Conservation (phyloP, 2,329 filamentous ascomycete species). For the Colletotrichum orchidophilum region DNA sequence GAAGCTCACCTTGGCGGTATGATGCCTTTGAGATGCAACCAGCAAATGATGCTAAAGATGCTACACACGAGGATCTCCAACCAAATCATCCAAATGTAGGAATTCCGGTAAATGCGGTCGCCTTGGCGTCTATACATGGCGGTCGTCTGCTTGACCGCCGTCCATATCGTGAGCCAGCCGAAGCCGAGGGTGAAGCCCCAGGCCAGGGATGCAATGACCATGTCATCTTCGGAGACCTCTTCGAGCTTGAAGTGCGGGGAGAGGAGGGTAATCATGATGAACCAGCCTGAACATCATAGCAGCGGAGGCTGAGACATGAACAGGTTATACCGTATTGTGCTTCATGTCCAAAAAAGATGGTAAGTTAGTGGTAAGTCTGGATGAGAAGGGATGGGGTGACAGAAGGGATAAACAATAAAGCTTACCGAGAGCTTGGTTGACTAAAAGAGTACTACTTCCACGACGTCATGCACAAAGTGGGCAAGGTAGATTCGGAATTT, state of each 20-base stretch:
- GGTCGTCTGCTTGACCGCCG: slow-evolving; percentile 46
- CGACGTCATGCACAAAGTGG: slow-evolving; percentile 16
- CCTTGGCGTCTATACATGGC: slow-evolving; percentile 46
- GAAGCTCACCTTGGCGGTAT: slow-evolving; percentile 34
- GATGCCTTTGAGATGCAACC: slow-evolving; percentile 33
- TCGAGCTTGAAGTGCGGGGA: slow-evolving; percentile 35
- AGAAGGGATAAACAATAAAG: not conserved
- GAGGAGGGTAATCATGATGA: slow-evolving; percentile 32
- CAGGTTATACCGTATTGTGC: not conserved
- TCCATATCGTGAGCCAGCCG: slow-evolving; percentile 50
- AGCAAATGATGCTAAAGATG: slow-evolving; percentile 50
- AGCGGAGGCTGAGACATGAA: slow-evolving; percentile 12
- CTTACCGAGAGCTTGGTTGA: slow-evolving; percentile 7
- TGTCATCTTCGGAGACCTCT: slow-evolving; percentile 37
- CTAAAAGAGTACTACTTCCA: not conserved
- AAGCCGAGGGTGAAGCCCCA: slow-evolving; percentile 52
- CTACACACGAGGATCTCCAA: slow-evolving; percentile 53
- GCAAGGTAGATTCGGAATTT: not conserved
- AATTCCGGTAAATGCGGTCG: slow-evolving; percentile 44
- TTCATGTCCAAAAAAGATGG: not conserved
- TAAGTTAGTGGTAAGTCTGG: not conserved
- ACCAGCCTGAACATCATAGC: slow-evolving; percentile 24
- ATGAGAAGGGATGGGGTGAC: not conserved
- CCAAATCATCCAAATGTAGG: slow-evolving; percentile 60
- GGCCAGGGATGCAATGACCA: slow-evolving; percentile 44